phyloP scores from a whole-genome alignment of 257 asterid genomes.

The Gentiana dahurica region DNA sequence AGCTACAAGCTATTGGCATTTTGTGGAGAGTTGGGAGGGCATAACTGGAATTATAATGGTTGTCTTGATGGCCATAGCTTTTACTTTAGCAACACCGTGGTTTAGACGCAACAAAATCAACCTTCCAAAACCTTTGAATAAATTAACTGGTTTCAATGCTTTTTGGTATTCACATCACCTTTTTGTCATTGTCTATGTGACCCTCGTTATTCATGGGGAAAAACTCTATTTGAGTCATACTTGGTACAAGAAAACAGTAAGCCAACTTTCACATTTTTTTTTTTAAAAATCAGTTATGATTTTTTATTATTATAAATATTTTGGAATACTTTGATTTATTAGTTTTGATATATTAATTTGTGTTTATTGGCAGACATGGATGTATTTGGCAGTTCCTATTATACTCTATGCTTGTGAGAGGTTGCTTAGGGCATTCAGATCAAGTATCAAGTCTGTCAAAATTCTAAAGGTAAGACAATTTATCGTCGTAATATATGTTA shows the following conservation, averaged over 20 bases:
- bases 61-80: constrained; percentile 71
- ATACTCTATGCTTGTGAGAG: constrained; percentile 54
- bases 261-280: neutral
- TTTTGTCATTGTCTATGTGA: constrained; percentile 51
- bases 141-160: constrained; percentile 74
- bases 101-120: constrained; percentile 44
- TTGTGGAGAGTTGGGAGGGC: constrained; percentile 55
- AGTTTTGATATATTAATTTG: neutral
- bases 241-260: constrained; percentile 55
- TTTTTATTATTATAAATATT: too few relatives aligned
- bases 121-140: constrained; percentile 49
- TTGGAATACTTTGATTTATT: neutral
- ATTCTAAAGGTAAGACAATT: constrained; percentile 43
- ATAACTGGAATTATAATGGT: constrained; percentile 71
- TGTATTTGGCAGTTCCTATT: constrained; percentile 57
- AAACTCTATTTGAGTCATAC: constrained; percentile 49
- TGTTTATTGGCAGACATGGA: constrained; percentile 53
- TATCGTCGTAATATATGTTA: neutral
- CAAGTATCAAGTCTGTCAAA: constrained; percentile 58
- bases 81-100: constrained; percentile 74
- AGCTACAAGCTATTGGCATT: constrained; percentile 52
- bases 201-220: constrained; percentile 61
- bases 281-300: neutral
- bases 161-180: constrained; percentile 87
- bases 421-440: constrained; percentile 53